These are phyloP conservation scores for Erodium maritimum DNA, from an alignment of 345 rosid genomes.

Conservation along the genomic window DNA sequence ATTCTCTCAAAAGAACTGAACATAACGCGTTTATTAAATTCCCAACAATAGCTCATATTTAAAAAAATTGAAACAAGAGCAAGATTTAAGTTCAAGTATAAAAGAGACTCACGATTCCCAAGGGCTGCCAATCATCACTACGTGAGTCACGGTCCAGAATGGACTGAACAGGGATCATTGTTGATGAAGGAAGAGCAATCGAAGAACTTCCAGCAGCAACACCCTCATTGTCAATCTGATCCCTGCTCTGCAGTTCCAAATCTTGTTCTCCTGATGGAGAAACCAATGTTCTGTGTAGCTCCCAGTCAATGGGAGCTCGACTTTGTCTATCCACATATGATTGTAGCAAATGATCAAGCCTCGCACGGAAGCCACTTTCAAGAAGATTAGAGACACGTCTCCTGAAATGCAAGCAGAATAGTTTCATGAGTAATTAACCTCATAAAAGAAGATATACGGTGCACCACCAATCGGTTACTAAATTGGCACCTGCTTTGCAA, in stretches of 20 bases:
- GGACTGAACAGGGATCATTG: slow-evolving; percentile 34
- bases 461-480: slow-evolving; percentile 1
- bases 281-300: slow-evolving; percentile 41
- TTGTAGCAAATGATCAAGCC: slow-evolving; percentile 71
- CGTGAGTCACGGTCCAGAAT: slow-evolving; percentile 56
- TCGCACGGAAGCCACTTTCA: slow-evolving; percentile 73
- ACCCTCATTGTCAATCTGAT: slow-evolving; percentile 32
- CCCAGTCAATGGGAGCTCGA: slow-evolving; percentile 53
- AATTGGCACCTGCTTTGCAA: slow-evolving; percentile 61
- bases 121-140: slow-evolving; percentile 45
- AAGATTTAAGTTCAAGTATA: not conserved
- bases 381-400: slow-evolving; percentile 93
- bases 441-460: not conserved
- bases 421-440: slow-evolving; percentile 8
- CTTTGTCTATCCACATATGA: slow-evolving; percentile 86
- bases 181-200: slow-evolving; percentile 35
- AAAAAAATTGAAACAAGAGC: no score
- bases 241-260: slow-evolving; percentile 38
- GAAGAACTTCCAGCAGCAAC: slow-evolving; percentile 34
- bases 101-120: slow-evolving; percentile 53
- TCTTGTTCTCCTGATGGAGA: slow-evolving; percentile 33
- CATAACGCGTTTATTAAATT: no score
- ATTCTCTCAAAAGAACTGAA: no score
- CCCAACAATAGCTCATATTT: no score
- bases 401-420: slow-evolving; percentile 31